These are phyloP conservation scores for Cryptococcus neoformans DNA, from an alignment of 1,284 basidiomycete genomes.

Conservation along the genomic window DNA sequence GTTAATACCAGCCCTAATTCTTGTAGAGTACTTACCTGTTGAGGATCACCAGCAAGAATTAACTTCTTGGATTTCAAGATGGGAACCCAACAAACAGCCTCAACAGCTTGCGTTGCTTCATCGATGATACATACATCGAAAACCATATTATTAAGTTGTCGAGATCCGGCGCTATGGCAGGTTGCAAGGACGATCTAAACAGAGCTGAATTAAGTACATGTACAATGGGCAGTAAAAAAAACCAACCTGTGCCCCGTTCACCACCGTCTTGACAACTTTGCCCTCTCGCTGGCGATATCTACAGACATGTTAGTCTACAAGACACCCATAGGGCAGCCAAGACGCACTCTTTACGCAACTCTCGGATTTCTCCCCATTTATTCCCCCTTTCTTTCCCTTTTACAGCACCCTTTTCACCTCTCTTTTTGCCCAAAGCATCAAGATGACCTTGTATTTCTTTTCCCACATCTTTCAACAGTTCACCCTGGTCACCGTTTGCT, in stretches of 20 bases:
- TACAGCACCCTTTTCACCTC: conserved; percentile 63
- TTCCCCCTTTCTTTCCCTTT: conserved; percentile 69
- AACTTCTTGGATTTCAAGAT: conserved; percentile 81
- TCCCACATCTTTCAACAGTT: conserved; percentile 78
- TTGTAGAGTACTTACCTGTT: conserved; percentile 55
- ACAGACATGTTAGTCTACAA: not conserved
- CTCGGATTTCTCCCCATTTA: conserved; percentile 87
- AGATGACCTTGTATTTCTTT: conserved; percentile 71
- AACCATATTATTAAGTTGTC: conserved; percentile 66
- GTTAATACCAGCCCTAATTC: not conserved
- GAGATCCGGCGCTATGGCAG: conserved; percentile 83
- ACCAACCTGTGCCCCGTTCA: conserved; percentile 68
- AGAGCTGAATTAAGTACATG: not conserved
- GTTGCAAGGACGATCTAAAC: conserved; percentile 80
- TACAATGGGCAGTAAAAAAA: not conserved
- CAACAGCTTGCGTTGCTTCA: conserved; percentile 94
- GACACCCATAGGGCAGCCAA: not conserved
- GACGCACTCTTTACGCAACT: conserved; percentile 80
- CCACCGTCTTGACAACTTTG: conserved; percentile 72
- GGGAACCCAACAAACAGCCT: conserved; percentile 95
- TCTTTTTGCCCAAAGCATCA: conserved; percentile 67
- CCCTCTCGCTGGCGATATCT: conserved; percentile 86
- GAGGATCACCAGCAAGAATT: conserved; percentile 84
- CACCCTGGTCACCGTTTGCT: conserved; percentile 70
- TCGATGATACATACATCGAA: conserved; percentile 96